Base-by-base conservation (phyloP, 208 protist genomes). In the Porcisia deanei region DNA sequence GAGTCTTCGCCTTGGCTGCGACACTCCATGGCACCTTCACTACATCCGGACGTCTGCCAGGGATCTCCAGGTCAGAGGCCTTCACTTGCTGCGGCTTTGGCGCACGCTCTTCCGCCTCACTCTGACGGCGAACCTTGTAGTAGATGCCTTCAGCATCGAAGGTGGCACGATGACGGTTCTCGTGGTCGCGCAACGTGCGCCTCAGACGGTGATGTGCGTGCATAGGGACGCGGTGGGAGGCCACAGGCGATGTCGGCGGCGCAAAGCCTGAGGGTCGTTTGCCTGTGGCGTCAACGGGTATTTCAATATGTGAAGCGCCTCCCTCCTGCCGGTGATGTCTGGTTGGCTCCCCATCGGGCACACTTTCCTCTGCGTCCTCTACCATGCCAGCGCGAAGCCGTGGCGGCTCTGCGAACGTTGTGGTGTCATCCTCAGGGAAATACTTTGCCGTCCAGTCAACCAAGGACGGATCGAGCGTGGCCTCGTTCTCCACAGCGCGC, bases 361-460 rank as follows among this genome's bases (percentile, higher is more conserved):
- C 58, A 49, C 7, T 25, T 18, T 53, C 67, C 18, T 57, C 68
- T 2, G 37, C 41, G 8, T 20, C 37, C 9, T 64, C 45, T 10
- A 54, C 6, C 43, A 53, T 77, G 34, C 57, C 47, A 4, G 59
- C 47, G n/a, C 88, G 90, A 18, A 93, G 86, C 63, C 86, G 83
- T 49, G 91, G 93, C 39, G 89, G 90, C 45, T 87, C 76, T 4
- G 82, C 75, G 73, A 97, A 96, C 7, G 89, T 96, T 59, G 70
- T 58, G 22, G 83, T 68, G 25, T 88, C 84, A 80, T 97, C 94
- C 22, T 94, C 90, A 7, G 94, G 90, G 69, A 91, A 97, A 79
- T 94, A 95, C 82, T 96, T 95, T 52, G 90, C 91, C n/a, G 94
- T 94, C 91, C 94, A 97, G 71, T 97, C 91, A 37, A 97, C 90